These are phyloP conservation scores for Penicillium polonicum DNA, from an alignment of 2,329 filamentous ascomycete species.

Conservation along the genomic window DNA sequence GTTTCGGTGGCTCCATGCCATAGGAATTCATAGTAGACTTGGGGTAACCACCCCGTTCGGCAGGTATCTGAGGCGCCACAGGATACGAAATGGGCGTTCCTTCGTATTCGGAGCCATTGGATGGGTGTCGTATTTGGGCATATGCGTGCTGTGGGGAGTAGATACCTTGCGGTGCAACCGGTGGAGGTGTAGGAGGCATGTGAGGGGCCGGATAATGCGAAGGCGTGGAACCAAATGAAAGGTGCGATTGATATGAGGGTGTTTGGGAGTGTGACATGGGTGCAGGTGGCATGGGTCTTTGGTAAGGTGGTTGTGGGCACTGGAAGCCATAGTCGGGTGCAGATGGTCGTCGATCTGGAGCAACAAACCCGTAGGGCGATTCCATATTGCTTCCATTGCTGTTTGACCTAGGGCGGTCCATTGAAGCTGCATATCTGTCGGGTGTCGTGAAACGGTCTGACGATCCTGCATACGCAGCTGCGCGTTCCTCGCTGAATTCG, in stretches of 20 bases:
- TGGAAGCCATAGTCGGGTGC: conserved; percentile 46
- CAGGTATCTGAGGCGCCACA: conserved; percentile 19
- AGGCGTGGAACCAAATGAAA: conserved; percentile 44
- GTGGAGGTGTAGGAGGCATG: conserved; percentile 46
- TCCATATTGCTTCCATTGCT: conserved; percentile 58
- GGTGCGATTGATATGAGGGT: conserved; percentile 40
- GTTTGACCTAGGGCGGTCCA: conserved; percentile 58
- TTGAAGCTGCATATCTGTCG: conserved; percentile 48
- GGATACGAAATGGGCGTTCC: conserved; percentile 22
- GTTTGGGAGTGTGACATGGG: conserved; percentile 41
- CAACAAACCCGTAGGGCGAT: conserved; percentile 42
- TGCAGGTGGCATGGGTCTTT: conserved; percentile 39
- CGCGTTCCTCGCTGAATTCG: conserved; percentile 60
- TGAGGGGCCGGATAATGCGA: conserved; percentile 45
- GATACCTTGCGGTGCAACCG: conserved; percentile 30
- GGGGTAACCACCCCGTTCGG: conserved; percentile 26
- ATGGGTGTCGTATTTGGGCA: conserved; percentile 35
- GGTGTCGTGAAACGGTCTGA: conserved; percentile 53
- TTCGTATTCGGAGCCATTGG: conserved; percentile 37
- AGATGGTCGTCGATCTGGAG: conserved; percentile 50
- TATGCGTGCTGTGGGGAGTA: conserved; percentile 40
- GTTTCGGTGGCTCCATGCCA: conserved; percentile 29
- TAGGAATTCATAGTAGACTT: conserved; percentile 32
- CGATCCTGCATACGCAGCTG: conserved; percentile 42
- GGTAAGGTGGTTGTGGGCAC: conserved; percentile 32